phyloP scores from a whole-genome alignment of 2,329 filamentous ascomycete genomes.

The Fonsecaea multimorphosa region DNA sequence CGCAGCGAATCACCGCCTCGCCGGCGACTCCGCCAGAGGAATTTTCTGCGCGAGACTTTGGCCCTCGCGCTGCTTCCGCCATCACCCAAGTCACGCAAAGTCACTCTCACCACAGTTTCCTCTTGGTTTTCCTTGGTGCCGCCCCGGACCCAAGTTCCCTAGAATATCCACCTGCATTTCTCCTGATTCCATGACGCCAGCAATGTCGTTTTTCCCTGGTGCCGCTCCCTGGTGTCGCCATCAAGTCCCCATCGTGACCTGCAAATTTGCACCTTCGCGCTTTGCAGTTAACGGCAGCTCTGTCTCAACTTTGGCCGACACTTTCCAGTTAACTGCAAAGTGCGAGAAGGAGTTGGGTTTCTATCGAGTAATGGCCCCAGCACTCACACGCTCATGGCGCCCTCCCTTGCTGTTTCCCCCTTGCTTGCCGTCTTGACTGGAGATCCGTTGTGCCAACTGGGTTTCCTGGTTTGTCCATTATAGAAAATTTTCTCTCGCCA shows the following conservation, averaged over 20 bases:
- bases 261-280: conserved; percentile 34
- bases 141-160: no score
- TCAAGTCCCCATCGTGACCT: conserved; percentile 30
- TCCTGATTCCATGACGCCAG: conserved; percentile 19
- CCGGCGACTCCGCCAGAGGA: conserved; percentile 12
- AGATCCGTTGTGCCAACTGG: conserved; percentile 4
- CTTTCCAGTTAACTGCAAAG: conserved; percentile 38
- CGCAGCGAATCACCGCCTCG: conserved; percentile 18
- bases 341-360: conserved; percentile 23
- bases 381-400: neutral
- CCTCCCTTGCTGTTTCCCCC: neutral
- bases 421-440: conserved; percentile 12
- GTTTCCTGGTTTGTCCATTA: neutral
- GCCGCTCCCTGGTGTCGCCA: conserved; percentile 14
- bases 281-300: conserved; percentile 43
- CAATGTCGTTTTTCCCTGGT: neutral
- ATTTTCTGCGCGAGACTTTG: conserved; percentile 17
- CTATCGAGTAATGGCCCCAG: conserved; percentile 18
- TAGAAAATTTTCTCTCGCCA: conserved; percentile 13
- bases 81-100: neutral
- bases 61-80: conserved; percentile 4
- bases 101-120: neutral
- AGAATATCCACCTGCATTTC: neutral
- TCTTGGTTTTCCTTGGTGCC: conserved; percentile 5
- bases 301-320: conserved; percentile 16